Evolutionary conservation across 345 rosid genomes (phyloP).

Genomic region (Lenwebbia sp.): DNA sequence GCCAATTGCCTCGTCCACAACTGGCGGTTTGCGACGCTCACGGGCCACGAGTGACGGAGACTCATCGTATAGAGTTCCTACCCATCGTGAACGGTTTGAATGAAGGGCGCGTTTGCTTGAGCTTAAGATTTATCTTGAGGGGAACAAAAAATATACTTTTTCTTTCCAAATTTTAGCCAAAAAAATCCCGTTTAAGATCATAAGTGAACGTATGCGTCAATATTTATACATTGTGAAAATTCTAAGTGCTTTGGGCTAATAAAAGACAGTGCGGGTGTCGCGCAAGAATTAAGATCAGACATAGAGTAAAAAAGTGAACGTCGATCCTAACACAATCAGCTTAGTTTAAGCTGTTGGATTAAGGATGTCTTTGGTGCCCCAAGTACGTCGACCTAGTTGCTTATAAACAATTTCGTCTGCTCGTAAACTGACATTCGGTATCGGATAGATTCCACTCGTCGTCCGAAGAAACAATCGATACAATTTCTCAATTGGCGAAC

Average conservation of each 20-base stretch:
- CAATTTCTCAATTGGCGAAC: not conserved
- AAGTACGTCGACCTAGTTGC: not conserved
- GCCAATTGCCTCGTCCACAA: not conserved
- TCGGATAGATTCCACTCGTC: not conserved
- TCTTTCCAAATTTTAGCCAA: too few relatives aligned
- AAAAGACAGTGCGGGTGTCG: not conserved
- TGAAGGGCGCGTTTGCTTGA: not conserved
- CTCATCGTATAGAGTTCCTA: not conserved
- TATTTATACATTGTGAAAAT: not conserved
- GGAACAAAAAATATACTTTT: not conserved
- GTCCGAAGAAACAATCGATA: not conserved
- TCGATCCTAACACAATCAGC: not conserved
- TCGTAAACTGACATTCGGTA: too few relatives aligned
- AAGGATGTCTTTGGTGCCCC: not conserved
- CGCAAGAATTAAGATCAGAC: not conserved
- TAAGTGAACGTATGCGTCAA: not conserved
- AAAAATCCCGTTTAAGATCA: too few relatives aligned
- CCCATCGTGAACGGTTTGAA: not conserved
- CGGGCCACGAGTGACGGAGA: not conserved
- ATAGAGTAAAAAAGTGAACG: not conserved
- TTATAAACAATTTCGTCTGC: not conserved
- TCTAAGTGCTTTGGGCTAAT: not conserved
- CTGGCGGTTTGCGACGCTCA: not conserved
- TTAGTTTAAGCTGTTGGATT: not conserved
- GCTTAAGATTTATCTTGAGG: not conserved